Conservation (phyloP, 2,329 filamentous ascomycete species). For the Bipolaris zeicola region DNA sequence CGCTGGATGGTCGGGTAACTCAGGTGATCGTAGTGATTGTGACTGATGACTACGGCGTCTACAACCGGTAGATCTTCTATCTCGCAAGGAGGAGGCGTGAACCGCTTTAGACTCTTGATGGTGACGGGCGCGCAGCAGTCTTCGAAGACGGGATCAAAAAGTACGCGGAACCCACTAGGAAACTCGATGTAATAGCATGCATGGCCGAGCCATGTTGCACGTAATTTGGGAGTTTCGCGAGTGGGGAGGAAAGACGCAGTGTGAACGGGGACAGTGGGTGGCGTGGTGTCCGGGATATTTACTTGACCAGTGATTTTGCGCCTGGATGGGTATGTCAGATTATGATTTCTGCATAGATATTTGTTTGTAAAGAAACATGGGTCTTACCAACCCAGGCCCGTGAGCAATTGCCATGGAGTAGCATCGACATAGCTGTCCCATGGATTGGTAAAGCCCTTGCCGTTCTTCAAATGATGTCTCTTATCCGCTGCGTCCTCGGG, state of each 20-base stretch:
- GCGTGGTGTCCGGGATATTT: conserved; percentile 65
- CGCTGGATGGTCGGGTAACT: conserved; percentile 76
- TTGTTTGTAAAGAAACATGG: neutral
- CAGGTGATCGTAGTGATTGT: conserved; percentile 93
- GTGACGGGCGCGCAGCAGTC: conserved; percentile 80
- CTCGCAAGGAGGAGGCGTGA: conserved; percentile 75
- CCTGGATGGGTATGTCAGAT: conserved; percentile 28
- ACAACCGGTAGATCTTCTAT: conserved; percentile 78
- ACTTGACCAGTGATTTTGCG: conserved; percentile 57
- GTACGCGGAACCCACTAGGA: conserved; percentile 79
- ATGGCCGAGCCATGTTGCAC: conserved; percentile 94
- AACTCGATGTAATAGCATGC: conserved; percentile 94
- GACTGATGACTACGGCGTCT: conserved; percentile 78
- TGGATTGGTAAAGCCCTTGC: conserved; percentile 63
- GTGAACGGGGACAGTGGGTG: conserved; percentile 69
- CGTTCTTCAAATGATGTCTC: conserved; percentile 58
- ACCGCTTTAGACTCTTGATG: conserved; percentile 75
- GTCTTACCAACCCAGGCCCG: conserved; percentile 47
- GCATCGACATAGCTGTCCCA: conserved; percentile 60
- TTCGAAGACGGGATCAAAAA: conserved; percentile 94
- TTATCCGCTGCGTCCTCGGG: conserved; percentile 55
- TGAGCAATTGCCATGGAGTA: conserved; percentile 40
- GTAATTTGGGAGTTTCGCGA: conserved; percentile 65
- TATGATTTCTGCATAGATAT: neutral
- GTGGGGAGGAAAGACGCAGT: conserved; percentile 69